Base-by-base conservation (phyloP, 139 green algal genomes). In the Chlamydomonas sp. region DNA sequence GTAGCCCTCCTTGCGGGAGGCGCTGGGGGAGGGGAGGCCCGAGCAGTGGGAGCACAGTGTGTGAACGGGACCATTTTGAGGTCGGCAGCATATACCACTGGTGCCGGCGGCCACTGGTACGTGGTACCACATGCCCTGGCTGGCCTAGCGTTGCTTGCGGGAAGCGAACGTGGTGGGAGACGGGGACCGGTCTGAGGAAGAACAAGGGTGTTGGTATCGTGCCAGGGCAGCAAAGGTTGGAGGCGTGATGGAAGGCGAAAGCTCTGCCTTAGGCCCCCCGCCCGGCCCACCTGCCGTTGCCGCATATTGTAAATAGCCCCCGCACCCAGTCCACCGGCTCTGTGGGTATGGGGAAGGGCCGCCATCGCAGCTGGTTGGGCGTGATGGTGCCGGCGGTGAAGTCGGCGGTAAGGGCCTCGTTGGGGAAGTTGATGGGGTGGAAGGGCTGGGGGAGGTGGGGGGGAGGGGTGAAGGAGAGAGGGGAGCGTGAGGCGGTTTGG, bases 361-460 rank as follows among this genome's bases (percentile, higher is more conserved):
- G 87, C 97, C 97, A 99, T 12, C 97, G 91, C 79, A 99, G 90
- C 94, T 99, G 97, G 87, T 98, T 99, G 83, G 97, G 97, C 0
- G 95, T 98, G 12, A 97, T 86, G n/a, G 93, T 85, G 3, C 85
- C 91, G 1, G 75, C 63, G 61, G 67, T 71, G 86, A 98, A 97
- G 84, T 98, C 92, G 6, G 93, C 68, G 57, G 94, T 91, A 79
- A 96, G 89, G 12, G 87, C 90, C 62, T 95, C 92, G 10, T 91
- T 86, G 49, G 96, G 93, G 85, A 96, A 97, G 85, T 94, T 79
- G 60, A 95, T 80, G 5, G 94, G 95, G 84, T 96, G 90, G 77
- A 93, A 93, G 63, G 91, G 90, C 88, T 49, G 31, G 31, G 31
- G 31, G 31, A 0, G 31, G 31, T 49, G 31, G 31, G 31, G 31